These are phyloP conservation scores for Diplodia mutila DNA, from an alignment of 2,329 filamentous ascomycete genomes.

Conservation along the genomic window DNA sequence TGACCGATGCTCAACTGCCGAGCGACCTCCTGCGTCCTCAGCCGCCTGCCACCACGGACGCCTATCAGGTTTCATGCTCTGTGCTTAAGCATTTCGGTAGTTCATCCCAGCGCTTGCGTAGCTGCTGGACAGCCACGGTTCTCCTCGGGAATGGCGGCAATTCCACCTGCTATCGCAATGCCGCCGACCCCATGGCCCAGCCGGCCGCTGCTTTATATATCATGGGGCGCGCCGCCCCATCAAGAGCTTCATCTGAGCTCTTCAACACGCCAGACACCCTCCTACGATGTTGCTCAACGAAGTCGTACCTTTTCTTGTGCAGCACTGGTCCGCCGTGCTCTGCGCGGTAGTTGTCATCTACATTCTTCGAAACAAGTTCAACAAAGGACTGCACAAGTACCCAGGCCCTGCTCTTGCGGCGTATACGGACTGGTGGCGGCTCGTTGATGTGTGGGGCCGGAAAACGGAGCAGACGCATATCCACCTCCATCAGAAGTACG, in stretches of 20 bases:
- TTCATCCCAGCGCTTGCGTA: not conserved
- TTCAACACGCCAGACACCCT: constrained; percentile 22
- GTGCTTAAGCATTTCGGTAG: constrained; percentile 10
- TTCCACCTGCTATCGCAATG: not conserved
- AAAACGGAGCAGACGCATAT: constrained; percentile 70
- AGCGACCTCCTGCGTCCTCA: not conserved
- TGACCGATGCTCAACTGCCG: constrained; percentile 24
- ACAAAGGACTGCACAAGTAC: constrained; percentile 67
- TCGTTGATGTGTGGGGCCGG: constrained; percentile 68
- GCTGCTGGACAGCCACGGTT: not conserved
- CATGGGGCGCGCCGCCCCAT: not conserved
- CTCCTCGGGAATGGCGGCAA: constrained; percentile 9
- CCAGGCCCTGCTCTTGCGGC: constrained; percentile 72
- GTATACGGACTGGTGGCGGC: constrained; percentile 74
- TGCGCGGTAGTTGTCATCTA: constrained; percentile 37
- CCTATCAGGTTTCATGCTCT: constrained; percentile 12
- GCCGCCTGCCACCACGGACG: not conserved
- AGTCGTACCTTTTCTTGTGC: constrained; percentile 38
- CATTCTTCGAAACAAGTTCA: constrained; percentile 51
- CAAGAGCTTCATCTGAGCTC: not conserved
- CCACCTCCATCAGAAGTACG: constrained; percentile 70
- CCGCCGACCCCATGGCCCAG: not conserved
- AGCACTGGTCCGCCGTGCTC: constrained; percentile 50
- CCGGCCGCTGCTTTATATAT: not conserved
- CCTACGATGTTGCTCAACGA: constrained; percentile 42